Evolutionary conservation across 2,329 filamentous ascomycete species (phyloP).

Genomic region (Aspergillus sp.): DNA sequence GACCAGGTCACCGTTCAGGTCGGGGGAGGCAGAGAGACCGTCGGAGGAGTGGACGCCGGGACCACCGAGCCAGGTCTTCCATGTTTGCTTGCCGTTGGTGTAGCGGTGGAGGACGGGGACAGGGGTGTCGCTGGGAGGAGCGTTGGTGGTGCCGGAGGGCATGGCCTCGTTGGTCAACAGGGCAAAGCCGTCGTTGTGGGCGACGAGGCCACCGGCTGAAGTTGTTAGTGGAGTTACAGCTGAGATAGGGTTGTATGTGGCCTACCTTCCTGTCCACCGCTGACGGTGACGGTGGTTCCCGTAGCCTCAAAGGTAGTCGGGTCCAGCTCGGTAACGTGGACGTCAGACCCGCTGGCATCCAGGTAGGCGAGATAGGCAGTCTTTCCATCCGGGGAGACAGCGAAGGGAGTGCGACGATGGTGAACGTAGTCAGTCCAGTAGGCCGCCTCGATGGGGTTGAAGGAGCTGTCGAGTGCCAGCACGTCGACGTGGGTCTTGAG

Average conservation of each 20-base stretch:
- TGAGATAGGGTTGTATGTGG: no score
- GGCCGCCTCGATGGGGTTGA: slow-evolving; percentile 60
- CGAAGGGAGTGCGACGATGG: slow-evolving; percentile 63
- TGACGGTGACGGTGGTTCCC: slow-evolving; percentile 54
- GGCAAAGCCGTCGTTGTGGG: slow-evolving; percentile 65
- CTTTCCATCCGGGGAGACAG: slow-evolving; percentile 62
- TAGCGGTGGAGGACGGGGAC: slow-evolving; percentile 63
- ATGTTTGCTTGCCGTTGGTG: slow-evolving; percentile 56
- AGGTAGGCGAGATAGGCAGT: slow-evolving; percentile 63
- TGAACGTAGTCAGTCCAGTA: slow-evolving; percentile 65
- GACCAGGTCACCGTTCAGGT: slow-evolving; percentile 64
- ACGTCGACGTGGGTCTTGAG: slow-evolving; percentile 46
- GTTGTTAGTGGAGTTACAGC: neutral
- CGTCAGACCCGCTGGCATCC: slow-evolving; percentile 56
- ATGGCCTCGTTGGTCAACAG: slow-evolving; percentile 60
- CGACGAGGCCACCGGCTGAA: slow-evolving; percentile 60
- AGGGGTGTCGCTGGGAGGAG: slow-evolving; percentile 52
- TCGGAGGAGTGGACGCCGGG: slow-evolving; percentile 52
- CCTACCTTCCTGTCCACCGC: slow-evolving; percentile 55
- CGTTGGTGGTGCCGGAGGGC: slow-evolving; percentile 50
- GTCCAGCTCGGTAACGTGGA: slow-evolving; percentile 60
- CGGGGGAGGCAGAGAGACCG: slow-evolving; percentile 55
- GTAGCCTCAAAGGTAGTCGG: slow-evolving; percentile 57
- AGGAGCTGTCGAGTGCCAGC: slow-evolving; percentile 52
- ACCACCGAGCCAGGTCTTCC: slow-evolving; percentile 62